A percentile compares a stretch with the other conserved stretches of the same genome.
phyloP scores from a whole-genome alignment of 768 basidiomycete genomes.

The Favolaschia claudopus region DNA sequence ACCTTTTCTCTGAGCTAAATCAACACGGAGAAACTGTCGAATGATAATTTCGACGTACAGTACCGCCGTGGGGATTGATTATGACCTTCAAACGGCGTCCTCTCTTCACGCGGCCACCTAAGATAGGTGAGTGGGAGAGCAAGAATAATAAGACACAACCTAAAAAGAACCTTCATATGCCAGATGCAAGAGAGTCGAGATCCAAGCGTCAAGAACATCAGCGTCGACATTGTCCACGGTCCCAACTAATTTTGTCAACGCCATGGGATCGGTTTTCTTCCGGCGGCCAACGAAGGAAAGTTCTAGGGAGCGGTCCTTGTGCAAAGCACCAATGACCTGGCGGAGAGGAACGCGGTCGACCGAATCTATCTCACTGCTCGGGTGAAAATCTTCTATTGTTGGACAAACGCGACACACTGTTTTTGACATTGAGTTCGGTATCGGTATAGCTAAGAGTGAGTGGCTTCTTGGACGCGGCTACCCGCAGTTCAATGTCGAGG shows the following conservation, averaged over 20 bases:
- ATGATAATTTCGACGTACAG: constrained; percentile 50
- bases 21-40: constrained; percentile 1
- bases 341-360: constrained; percentile 45
- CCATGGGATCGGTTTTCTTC: constrained; percentile 46
- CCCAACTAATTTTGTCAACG: constrained; percentile 54
- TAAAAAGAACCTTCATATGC: constrained; percentile 67
- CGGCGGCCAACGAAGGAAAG: constrained; percentile 60
- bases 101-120: constrained; percentile 59
- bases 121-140: background rate
- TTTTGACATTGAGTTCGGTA: constrained; percentile 20
- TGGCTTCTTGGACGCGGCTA: constrained; percentile 15
- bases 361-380: background rate
- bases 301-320: constrained; percentile 44
- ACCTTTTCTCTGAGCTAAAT: constrained; percentile 64
- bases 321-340: constrained; percentile 63
- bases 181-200: constrained; percentile 56
- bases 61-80: constrained; percentile 84
- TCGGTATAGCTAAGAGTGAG: constrained; percentile 27
- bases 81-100: constrained; percentile 68
- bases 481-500: constrained; percentile 19
- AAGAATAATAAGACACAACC: constrained; percentile 1
- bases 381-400: background rate
- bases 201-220: constrained; percentile 56
- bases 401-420: background rate
- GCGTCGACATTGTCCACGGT: constrained; percentile 44